Percentiles rank a stretch among this genome's conserved stretches.
Evolutionary conservation across 2,329 filamentous ascomycete species (phyloP).

Genomic region (Rutstroemia sp.): DNA sequence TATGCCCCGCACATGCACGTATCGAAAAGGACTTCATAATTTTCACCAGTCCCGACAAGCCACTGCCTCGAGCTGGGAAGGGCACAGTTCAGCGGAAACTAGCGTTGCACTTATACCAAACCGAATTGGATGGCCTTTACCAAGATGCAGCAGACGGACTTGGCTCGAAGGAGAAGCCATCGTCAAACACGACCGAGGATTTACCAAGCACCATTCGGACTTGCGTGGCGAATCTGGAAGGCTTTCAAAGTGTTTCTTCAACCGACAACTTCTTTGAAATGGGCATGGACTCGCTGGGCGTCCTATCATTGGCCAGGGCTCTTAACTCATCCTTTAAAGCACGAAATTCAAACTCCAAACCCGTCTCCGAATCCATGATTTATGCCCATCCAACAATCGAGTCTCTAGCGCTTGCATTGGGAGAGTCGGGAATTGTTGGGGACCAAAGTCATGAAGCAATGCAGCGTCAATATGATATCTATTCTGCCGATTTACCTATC

Average conservation of each 20-base stretch:
- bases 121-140: constrained; percentile 23
- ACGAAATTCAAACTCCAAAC: background rate
- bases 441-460: background rate
- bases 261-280: constrained; percentile 2
- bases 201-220: background rate
- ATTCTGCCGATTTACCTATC: background rate
- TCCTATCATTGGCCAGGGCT: constrained; percentile 1
- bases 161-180: background rate
- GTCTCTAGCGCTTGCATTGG: background rate
- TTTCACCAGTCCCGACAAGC: constrained; percentile 26
- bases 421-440: background rate
- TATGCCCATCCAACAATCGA: background rate
- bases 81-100: constrained; percentile 31
- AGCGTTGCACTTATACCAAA: constrained; percentile 25
- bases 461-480: background rate
- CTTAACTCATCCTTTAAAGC: background rate
- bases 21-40: constrained; percentile 24
- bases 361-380: background rate
- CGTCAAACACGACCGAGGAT: background rate
- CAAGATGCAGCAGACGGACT: background rate
- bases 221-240: background rate
- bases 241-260: background rate
- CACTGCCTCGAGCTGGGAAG: constrained; percentile 31
- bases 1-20: constrained; percentile 24
- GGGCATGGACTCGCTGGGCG: constrained; percentile 10